These are phyloP conservation scores for Celoporthe dispersa DNA, from an alignment of 2,329 filamentous ascomycete genomes.

Conservation along the genomic window DNA sequence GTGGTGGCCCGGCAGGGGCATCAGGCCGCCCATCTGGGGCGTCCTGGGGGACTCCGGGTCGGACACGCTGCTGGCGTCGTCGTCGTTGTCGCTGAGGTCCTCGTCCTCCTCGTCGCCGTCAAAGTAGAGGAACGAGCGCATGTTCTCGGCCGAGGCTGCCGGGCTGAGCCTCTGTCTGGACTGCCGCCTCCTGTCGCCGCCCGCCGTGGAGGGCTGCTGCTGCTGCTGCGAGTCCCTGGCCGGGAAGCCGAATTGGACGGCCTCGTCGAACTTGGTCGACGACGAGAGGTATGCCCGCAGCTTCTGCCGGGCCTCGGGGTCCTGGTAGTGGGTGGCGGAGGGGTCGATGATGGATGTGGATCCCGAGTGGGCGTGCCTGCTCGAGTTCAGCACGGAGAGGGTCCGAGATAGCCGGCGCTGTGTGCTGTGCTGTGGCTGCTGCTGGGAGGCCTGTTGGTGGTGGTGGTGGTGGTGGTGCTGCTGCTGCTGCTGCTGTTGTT, in stretches of 20 bases:
- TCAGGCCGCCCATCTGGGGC: constrained; percentile 51
- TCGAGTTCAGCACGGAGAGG: constrained; percentile 55
- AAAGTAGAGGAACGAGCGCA: constrained; percentile 58
- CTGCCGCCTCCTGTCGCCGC: constrained; percentile 32
- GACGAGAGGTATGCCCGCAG: constrained; percentile 85
- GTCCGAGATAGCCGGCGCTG: constrained; percentile 57
- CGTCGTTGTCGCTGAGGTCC: constrained; percentile 39
- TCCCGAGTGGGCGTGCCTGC: constrained; percentile 49
- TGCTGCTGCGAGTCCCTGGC: constrained; percentile 52
- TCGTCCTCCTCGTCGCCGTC: constrained; percentile 46
- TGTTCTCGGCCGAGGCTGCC: constrained; percentile 49
- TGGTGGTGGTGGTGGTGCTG: constrained; percentile 6
- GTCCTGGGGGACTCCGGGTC: constrained; percentile 66
- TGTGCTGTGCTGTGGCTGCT: constrained; percentile 40
- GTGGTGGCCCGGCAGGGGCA: constrained; percentile 32
- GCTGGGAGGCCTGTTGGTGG: neutral
- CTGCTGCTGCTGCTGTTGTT: constrained; percentile 21
- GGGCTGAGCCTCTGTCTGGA: constrained; percentile 36
- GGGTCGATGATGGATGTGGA: constrained; percentile 66
- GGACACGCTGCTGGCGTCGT: constrained; percentile 58
- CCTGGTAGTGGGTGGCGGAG: constrained; percentile 81
- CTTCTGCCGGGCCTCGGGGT: constrained; percentile 85
- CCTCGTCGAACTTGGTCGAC: constrained; percentile 94
- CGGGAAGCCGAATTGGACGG: constrained; percentile 90
- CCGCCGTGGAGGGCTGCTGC: constrained; percentile 38